phyloP scores from a whole-genome alignment of 768 basidiomycete genomes.

The Cystofilobasidium ferigula region DNA sequence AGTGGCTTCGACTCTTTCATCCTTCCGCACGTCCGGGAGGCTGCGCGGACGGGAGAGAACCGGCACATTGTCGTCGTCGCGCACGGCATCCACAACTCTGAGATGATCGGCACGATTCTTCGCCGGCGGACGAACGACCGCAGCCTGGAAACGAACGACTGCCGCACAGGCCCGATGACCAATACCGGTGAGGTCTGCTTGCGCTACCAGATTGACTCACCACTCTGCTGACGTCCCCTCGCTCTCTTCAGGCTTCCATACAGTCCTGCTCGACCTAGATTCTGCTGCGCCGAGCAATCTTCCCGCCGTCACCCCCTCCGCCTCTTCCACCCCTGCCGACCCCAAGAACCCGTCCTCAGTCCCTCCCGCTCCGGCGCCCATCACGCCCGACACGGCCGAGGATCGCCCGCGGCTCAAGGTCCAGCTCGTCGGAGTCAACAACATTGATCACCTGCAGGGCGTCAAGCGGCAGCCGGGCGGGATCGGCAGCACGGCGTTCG shows the following conservation, averaged over 20 bases:
- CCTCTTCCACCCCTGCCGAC: not conserved
- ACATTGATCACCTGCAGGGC: constrained; percentile 38
- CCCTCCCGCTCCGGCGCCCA: constrained; percentile 1
- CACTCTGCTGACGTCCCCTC: not conserved
- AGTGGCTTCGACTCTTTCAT: constrained; percentile 47
- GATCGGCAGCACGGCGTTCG: constrained; percentile 57
- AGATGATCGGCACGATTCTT: constrained; percentile 10
- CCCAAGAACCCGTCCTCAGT: constrained; percentile 14
- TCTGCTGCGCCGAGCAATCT: not conserved
- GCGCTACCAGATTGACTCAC: too few species aligned
- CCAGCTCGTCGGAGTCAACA: constrained; percentile 35
- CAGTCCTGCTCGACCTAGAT: constrained; percentile 1
- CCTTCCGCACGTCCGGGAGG: constrained; percentile 48
- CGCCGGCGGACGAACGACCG: constrained; percentile 8
- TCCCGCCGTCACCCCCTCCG: not conserved
- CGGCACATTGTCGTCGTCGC: constrained; percentile 58
- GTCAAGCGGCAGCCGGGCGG: constrained; percentile 59
- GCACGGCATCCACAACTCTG: constrained; percentile 57
- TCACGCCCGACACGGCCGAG: not conserved
- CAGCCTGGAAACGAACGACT: not conserved
- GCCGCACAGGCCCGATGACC: not conserved
- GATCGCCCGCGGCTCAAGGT: constrained; percentile 24
- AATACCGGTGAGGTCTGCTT: not conserved
- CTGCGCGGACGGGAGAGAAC: constrained; percentile 40
- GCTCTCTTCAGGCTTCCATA: not conserved